Evolutionary conservation across 305 asterid species (phyloP).

Genomic region (Fraxinus baroniana): DNA sequence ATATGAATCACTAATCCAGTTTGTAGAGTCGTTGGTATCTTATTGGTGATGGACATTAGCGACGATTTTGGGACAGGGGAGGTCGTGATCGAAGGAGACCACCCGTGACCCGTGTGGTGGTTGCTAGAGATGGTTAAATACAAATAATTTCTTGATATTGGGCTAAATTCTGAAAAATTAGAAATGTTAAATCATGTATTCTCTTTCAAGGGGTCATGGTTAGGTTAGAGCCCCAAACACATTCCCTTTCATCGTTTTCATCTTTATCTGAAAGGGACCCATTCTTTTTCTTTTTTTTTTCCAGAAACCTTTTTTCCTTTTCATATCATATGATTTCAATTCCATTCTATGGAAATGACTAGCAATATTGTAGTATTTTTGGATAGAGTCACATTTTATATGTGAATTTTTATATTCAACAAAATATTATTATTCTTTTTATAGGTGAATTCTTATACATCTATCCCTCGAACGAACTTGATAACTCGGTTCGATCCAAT

Average conservation of each 20-base stretch:
- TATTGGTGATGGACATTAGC: too few relatives aligned
- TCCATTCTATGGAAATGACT: background rate
- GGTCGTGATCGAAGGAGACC: too few relatives aligned
- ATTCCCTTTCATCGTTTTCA: conserved; percentile 10
- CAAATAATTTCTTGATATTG: background rate
- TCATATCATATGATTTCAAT: background rate
- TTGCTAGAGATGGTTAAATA: too few relatives aligned
- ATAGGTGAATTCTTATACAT: background rate
- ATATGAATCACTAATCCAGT: too few relatives aligned
- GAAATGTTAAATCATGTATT: background rate
- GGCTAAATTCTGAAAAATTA: background rate
- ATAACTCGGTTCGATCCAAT: too few relatives aligned
- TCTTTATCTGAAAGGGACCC: conserved; percentile 7
- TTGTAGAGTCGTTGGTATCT: too few relatives aligned
- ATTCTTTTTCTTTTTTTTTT: background rate
- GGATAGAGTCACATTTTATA: background rate
- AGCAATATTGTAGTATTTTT: background rate
- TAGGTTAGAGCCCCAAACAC: conserved; percentile 21
- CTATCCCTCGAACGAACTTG: background rate
- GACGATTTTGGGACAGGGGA: too few relatives aligned
- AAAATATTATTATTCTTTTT: background rate
- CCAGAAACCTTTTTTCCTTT: background rate
- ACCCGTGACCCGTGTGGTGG: too few relatives aligned
- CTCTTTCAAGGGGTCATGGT: background rate
- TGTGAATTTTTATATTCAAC: too few relatives aligned